Conservation (phyloP, 2,329 filamentous ascomycete genomes). For the Nannizziopsis barbatae region DNA sequence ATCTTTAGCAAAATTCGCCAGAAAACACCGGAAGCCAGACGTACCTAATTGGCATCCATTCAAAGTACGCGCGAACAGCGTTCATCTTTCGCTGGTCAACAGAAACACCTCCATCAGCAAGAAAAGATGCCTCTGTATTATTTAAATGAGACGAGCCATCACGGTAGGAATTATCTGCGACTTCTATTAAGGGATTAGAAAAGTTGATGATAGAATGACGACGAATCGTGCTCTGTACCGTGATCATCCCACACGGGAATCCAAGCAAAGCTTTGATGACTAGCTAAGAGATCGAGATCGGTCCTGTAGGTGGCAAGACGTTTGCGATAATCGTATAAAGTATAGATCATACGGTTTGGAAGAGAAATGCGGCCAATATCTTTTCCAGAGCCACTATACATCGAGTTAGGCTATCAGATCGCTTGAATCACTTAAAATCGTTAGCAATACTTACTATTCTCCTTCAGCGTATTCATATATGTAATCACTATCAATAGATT, state of each 20-base stretch:
- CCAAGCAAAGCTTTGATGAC: slow-evolving; percentile 49
- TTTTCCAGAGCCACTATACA: slow-evolving; percentile 11
- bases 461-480: slow-evolving; percentile 52
- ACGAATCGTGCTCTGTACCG: slow-evolving; percentile 22
- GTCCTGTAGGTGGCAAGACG: slow-evolving; percentile 49
- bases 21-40: neutral
- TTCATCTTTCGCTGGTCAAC: slow-evolving; percentile 66
- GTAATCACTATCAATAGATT: slow-evolving; percentile 37
- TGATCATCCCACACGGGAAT: slow-evolving; percentile 57
- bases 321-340: slow-evolving; percentile 49
- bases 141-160: slow-evolving; percentile 51
- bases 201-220: neutral
- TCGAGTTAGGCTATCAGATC: slow-evolving; percentile 23
- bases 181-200: slow-evolving; percentile 30
- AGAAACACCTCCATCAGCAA: slow-evolving; percentile 47
- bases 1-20: neutral
- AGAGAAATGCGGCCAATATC: slow-evolving; percentile 11
- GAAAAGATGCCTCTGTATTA: slow-evolving; percentile 57
- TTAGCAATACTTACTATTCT: slow-evolving; percentile 19
- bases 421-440: slow-evolving; percentile 2
- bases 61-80: slow-evolving; percentile 58
- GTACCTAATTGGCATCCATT: slow-evolving; percentile 50
- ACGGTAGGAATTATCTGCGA: slow-evolving; percentile 55
- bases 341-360: slow-evolving; percentile 21
- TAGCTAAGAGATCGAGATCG: slow-evolving; percentile 47